These are phyloP conservation scores for Erucastrum elatum DNA, from an alignment of 345 rosid genomes.

Conservation along the genomic window DNA sequence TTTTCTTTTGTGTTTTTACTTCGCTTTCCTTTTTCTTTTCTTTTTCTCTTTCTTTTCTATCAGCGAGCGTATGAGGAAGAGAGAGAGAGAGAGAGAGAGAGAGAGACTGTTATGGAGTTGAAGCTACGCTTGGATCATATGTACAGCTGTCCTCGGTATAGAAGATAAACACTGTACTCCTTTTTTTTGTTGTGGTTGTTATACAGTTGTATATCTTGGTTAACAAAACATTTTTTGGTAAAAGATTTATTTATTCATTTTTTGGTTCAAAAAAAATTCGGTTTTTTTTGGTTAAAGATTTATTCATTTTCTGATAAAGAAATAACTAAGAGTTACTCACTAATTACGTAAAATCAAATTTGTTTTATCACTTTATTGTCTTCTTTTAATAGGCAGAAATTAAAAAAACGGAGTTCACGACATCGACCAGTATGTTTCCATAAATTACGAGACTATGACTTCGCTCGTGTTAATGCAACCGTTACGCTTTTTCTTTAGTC, in stretches of 20 bases:
- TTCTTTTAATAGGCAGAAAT: neutral
- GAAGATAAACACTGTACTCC: neutral
- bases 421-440: neutral
- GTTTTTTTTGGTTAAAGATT: too few relatives aligned
- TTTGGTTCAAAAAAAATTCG: neutral
- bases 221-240: too few relatives aligned
- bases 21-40: slow-evolving; percentile 24
- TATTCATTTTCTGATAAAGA: neutral
- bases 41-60: neutral
- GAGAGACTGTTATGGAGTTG: slow-evolving; percentile 40
- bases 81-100: neutral
- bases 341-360: neutral
- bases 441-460: neutral
- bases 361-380: neutral
- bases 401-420: neutral
- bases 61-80: neutral
- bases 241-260: slow-evolving; percentile 11
- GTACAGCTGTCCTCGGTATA: slow-evolving; percentile 34
- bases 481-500: slow-evolving; percentile 8
- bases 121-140: slow-evolving; percentile 44
- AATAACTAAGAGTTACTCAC: neutral
- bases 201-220: neutral
- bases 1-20: slow-evolving; percentile 35
- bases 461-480: slow-evolving; percentile 13
- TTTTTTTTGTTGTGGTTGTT: neutral